phyloP scores from a whole-genome alignment of 2,329 filamentous ascomycete species.

The Aspergillus flavus region DNA sequence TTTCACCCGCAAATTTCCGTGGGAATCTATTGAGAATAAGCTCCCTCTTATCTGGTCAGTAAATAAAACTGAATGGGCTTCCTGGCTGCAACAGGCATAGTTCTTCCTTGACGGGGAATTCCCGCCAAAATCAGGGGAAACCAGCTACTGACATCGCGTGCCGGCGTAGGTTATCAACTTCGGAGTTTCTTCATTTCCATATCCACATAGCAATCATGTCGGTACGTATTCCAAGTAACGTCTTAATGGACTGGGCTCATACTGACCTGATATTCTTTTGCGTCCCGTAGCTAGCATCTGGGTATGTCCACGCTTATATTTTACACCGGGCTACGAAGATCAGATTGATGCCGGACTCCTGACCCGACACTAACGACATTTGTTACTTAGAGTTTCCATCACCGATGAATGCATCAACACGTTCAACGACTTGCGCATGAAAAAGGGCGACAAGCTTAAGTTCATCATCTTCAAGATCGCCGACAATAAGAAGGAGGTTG shows the following conservation, averaged over 20 bases:
- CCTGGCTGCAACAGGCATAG: not conserved
- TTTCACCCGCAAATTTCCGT: conserved; percentile 1
- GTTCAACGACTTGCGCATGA: conserved; percentile 53
- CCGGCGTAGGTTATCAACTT: conserved; percentile 28
- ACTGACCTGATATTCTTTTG: conserved; percentile 14
- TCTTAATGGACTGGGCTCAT: not conserved
- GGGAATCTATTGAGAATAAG: conserved; percentile 9
- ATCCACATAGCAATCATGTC: conserved; percentile 36
- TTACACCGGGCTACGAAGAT: conserved; percentile 5
- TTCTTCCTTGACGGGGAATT: not conserved
- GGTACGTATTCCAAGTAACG: conserved; percentile 26
- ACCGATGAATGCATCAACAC: conserved; percentile 49
- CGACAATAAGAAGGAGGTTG: conserved; percentile 53
- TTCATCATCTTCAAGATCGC: conserved; percentile 57
- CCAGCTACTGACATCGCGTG: conserved; percentile 34
- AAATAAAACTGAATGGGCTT: not conserved
- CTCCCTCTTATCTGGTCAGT: conserved; percentile 25
- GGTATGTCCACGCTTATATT: conserved; percentile 28
- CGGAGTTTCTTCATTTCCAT: conserved; percentile 22
- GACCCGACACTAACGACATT: not conserved
- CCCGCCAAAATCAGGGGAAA: conserved; percentile 15
- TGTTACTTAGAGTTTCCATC: conserved; percentile 45
- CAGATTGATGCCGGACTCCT: not conserved
- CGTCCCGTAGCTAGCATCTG: conserved; percentile 37
- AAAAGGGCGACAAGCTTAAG: conserved; percentile 40